Base-by-base conservation (phyloP, 805 yeast species). In the Lachancea meyersii region DNA sequence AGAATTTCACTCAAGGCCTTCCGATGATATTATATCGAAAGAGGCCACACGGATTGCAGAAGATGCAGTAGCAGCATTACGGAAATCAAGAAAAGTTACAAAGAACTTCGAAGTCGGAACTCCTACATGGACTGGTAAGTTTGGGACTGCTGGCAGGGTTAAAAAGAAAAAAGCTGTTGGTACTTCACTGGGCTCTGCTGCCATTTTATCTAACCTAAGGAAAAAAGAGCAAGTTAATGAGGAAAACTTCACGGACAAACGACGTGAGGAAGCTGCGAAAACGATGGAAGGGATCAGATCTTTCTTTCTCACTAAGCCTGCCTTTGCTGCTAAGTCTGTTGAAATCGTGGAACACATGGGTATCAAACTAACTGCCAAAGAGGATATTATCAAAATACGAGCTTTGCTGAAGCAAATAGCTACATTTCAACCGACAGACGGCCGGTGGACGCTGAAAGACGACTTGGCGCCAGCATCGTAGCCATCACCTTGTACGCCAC, bases 51-150 rank as follows among this genome's bases (percentile, higher is more conserved):
- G 69, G 38, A 75, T 72, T 56, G 76, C 80, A 34, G 61, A 63
- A 48, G 67, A 70, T 14, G 83, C 83, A 0, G 68, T 80, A 0
- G 66, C 65, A 16, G 81, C 80, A 0, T 60, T 85, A 43, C 69
- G 75, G 41, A 74, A 75, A 46, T 86, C 96, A 0, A 55, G 68
- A 31, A 62, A 49, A 35, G 58, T 55, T 9, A 69, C 71, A 13
- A 66, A 64, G 44, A 64, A 61, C 35, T 62, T 62, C 19, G 64
- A 67, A 20, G 69, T 89, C 23, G 95, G 95, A 4, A 80, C 83
- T 0, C 97, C 97, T 0, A 91, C 98, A 0, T 93, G 97, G 94
- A 91, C 98, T 0, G 98, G 98, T 0, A 77, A 76, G 51, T 86
- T 82, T 69, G 98, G 98, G 0, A 61, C 67, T 16, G 96, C 96